These are phyloP conservation scores for Hypericum androsaemum DNA, from an alignment of 345 rosid species.

Conservation along the genomic window DNA sequence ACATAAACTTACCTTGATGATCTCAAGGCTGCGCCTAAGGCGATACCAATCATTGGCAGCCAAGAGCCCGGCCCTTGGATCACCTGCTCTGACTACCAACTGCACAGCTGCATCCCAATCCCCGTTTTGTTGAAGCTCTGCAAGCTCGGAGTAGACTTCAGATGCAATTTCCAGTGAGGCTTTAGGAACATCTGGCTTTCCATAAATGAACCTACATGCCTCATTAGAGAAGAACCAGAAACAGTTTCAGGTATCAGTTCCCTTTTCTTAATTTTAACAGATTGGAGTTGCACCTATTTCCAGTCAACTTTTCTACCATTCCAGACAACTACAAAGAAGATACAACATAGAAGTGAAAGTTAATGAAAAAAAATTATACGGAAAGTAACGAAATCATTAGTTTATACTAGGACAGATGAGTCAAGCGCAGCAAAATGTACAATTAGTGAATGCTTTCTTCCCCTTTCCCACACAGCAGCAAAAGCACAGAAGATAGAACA, in stretches of 20 bases:
- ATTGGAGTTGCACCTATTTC: too few species aligned
- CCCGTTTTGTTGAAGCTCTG: conserved; percentile 37
- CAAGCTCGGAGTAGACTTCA: conserved; percentile 51
- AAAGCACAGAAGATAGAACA: too few species aligned
- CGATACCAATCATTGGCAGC: conserved; percentile 87
- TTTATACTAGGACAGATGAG: too few species aligned
- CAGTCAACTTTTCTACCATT: too few species aligned
- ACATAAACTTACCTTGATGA: conserved; percentile 56
- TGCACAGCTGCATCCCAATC: conserved; percentile 86
- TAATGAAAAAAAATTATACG: too few species aligned
- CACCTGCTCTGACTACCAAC: conserved; percentile 67
- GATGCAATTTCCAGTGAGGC: conserved; percentile 60
- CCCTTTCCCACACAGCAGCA: too few species aligned
- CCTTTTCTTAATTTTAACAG: too few species aligned
- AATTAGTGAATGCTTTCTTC: too few species aligned
- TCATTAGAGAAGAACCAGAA: conserved; percentile 7
- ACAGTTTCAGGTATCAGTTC: background rate
- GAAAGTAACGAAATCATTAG: too few species aligned
- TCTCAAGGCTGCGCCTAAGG: conserved; percentile 84
- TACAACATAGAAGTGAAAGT: too few species aligned
- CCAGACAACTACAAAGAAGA: too few species aligned
- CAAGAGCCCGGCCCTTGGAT: conserved; percentile 48
- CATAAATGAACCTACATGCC: conserved; percentile 60
- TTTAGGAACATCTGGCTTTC: conserved; percentile 87
- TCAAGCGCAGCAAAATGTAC: too few species aligned